A percentile compares a stretch with the other conserved stretches of the same genome.
Evolutionary conservation across 179 eudicot genomes (phyloP).

Genomic region (Corrigiola litoralis): DNA sequence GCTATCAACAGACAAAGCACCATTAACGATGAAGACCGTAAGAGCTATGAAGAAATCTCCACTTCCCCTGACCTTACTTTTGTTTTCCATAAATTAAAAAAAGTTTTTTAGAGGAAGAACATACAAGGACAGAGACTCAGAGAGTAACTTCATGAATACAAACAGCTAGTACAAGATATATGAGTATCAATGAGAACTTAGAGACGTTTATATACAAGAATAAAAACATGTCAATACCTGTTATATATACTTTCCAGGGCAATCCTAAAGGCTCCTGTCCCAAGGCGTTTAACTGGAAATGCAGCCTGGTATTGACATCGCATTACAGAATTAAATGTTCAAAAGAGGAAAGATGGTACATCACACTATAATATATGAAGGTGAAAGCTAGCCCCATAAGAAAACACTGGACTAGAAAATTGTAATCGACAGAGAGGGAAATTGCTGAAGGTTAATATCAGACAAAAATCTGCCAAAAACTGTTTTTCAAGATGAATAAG

Average conservation of each 20-base stretch:
- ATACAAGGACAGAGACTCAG: background rate
- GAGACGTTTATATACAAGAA: too few species aligned
- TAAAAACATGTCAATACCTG: conserved; percentile 46
- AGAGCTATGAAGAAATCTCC: too few species aligned
- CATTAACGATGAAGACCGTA: background rate
- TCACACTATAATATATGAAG: background rate
- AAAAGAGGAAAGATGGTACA: background rate
- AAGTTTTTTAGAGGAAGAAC: background rate
- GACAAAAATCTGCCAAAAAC: background rate
- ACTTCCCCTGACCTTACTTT: too few species aligned
- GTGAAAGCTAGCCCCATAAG: background rate
- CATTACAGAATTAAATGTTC: conserved; percentile 5
- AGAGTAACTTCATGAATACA: background rate
- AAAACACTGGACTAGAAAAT: background rate
- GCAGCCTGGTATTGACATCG: conserved; percentile 42
- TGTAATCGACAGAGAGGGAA: background rate
- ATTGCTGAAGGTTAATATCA: background rate
- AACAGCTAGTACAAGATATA: too few species aligned
- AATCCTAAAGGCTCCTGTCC: conserved; percentile 85
- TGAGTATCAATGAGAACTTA: background rate
- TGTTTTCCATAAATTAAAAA: too few species aligned
- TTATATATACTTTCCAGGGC: conserved; percentile 67
- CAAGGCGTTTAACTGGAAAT: conserved; percentile 75
- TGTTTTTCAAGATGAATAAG: background rate
- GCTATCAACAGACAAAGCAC: background rate